Base-by-base conservation (phyloP, 1,139 yeast genomes). In the Maudiozyma humilis region DNA sequence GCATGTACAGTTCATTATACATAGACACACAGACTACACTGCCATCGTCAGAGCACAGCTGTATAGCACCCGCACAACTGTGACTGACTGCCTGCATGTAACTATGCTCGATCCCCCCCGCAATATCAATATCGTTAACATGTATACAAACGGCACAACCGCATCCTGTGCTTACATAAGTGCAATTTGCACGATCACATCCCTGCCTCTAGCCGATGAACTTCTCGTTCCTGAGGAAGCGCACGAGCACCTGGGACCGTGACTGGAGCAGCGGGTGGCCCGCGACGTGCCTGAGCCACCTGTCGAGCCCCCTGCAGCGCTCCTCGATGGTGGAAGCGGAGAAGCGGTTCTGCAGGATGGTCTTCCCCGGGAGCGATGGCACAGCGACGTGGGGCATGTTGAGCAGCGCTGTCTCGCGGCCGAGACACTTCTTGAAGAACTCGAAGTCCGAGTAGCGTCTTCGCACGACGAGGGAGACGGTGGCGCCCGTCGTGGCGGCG, bases 201-300 rank as follows among this genome's bases (percentile, higher is more conserved):
- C n/a, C n/a, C n/a, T n/a, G n/a, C n/a, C n/a, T 4, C 42, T 36
- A 62, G 5, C 65, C 65, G 7, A 48, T 46, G 44, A 63, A 63
- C 32, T 47, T 50, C 7, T 88, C 95, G 57, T 86, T 91, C 63
- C 89, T 96, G 43, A 91, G 79, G 57, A 91, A 91, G 41, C 89
- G 83, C 47, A 82, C 80, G 52, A 91, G 71, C 1, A 85, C 78
- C 52, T 78, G 77, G n/a, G 91, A 79, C 0, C 95, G 95, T 0
- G 96, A 85, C 64, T 91, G 97, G 47, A 91, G 67, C 49, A 91
- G 67, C 1, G 98, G 98, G 62, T 91, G 98, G 8, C 96, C 95
- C 16, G 95, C 94, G 12, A 91, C 95, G 23, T 77, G 72, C 45
- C 75, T 75, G 36, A 91, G 63, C 64, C 93, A 91, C 58, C 77